A percentile compares a stretch with the other conserved stretches of the same genome.
phyloP scores from a whole-genome alignment of 108 stramenopile genomes.

The Nannochloropsis oceanica region DNA sequence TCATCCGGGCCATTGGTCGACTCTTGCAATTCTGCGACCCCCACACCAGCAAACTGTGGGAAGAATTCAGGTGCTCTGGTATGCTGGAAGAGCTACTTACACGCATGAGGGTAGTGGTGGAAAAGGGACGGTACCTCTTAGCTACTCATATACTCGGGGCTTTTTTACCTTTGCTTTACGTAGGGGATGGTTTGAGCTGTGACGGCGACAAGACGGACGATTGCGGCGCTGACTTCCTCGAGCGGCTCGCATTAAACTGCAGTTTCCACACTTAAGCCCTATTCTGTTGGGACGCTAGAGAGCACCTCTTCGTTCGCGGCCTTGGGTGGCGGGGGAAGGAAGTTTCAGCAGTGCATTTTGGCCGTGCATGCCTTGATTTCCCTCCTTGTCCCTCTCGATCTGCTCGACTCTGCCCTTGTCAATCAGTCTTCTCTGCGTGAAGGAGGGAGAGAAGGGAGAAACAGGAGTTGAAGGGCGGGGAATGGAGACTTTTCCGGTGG shows the following conservation, averaged over 20 bases:
- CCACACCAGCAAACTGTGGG: not conserved
- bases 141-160: not conserved
- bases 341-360: not conserved
- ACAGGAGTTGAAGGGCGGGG: not conserved
- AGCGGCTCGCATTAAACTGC: not conserved
- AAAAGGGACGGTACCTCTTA: not conserved
- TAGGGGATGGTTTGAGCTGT: not conserved
- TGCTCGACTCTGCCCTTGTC: not conserved
- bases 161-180: not conserved
- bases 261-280: not conserved
- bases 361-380: not conserved
- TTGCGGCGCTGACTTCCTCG: not conserved
- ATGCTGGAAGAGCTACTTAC: not conserved
- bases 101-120: not conserved
- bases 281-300: not conserved
- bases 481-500: no score
- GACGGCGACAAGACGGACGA: not conserved
- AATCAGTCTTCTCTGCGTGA: not conserved
- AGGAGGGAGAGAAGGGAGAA: not conserved
- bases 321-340: not conserved
- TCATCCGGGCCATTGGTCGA: not conserved
- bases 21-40: not conserved
- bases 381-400: not conserved
- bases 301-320: not conserved
- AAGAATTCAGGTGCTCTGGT: not conserved